These are phyloP conservation scores for Globisporangium viniferum DNA, from an alignment of 352 stramenopile species.

Conservation along the genomic window DNA sequence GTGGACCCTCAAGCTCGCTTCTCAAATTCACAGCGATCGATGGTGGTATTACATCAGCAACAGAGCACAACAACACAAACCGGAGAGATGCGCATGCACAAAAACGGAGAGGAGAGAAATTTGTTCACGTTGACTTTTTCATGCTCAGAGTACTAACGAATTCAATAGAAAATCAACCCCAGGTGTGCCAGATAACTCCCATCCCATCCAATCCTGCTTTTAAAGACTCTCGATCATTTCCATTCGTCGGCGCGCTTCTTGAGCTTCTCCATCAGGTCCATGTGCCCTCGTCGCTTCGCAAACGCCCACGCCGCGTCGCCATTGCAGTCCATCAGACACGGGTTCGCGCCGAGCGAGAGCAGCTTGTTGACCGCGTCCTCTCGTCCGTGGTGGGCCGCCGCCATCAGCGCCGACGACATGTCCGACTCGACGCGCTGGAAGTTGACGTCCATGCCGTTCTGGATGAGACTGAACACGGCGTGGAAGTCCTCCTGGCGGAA, in stretches of 20 bases:
- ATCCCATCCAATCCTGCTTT: background rate
- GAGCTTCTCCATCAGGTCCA: conserved; percentile 60
- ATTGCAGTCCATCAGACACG: conserved; percentile 46
- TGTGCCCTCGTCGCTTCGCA: conserved; percentile 63
- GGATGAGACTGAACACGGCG: conserved; percentile 72
- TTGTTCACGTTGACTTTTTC: conserved; percentile 7
- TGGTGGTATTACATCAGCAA: background rate
- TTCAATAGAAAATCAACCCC: conserved; percentile 9
- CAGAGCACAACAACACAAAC: background rate
- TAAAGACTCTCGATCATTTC: conserved; percentile 15
- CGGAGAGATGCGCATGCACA: background rate
- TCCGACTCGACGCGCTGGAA: conserved; percentile 82
- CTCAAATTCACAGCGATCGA: background rate
- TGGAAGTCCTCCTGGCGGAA: conserved; percentile 80
- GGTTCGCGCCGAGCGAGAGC: conserved; percentile 62
- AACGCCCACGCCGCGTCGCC: conserved; percentile 67
- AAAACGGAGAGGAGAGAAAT: background rate
- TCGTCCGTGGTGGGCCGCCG: conserved; percentile 72
- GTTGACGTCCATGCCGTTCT: conserved; percentile 85
- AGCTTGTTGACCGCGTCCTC: conserved; percentile 69
- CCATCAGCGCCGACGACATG: conserved; percentile 71
- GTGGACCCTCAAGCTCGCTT: background rate
- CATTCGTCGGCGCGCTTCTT: conserved; percentile 69
- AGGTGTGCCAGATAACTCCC: background rate
- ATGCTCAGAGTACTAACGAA: conserved; percentile 7